These are phyloP conservation scores for Suhomyces chickasaworum DNA, from an alignment of 1,139 yeast species.

Conservation along the genomic window DNA sequence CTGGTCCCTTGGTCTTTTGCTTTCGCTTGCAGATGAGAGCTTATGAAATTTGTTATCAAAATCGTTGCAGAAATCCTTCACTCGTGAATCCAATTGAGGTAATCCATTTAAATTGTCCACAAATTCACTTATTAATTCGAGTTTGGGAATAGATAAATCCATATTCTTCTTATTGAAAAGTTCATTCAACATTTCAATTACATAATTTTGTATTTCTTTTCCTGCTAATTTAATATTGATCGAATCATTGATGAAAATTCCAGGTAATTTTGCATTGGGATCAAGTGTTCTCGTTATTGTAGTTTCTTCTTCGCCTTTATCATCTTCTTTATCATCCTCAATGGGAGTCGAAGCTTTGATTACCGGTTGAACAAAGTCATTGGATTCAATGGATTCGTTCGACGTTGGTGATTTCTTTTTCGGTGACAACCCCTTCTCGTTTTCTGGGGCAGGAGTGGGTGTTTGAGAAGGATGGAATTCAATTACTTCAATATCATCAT, in stretches of 20 bases:
- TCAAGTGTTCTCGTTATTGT: conserved; percentile 10
- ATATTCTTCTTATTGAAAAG: conserved; percentile 13
- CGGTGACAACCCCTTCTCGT: not conserved
- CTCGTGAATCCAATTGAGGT: conserved; percentile 5
- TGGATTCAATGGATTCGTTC: not conserved
- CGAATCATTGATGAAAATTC: conserved; percentile 8
- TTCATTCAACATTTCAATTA: conserved; percentile 13
- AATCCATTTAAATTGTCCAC: conserved; percentile 5
- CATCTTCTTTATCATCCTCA: too few relatives aligned
- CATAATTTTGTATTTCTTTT: conserved; percentile 1
- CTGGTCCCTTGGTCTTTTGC: conserved; percentile 14
- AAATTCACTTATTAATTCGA: conserved; percentile 4
- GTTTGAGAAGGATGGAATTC: conserved; percentile 11
- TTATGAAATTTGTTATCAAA: conserved; percentile 7
- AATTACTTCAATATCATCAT: conserved; percentile 20
- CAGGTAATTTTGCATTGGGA: conserved; percentile 12
- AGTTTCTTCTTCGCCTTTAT: not conserved
- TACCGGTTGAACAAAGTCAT: not conserved
- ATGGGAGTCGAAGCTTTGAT: not conserved
- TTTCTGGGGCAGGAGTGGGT: conserved; percentile 7
- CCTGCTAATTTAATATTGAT: conserved; percentile 9
- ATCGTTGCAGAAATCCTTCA: conserved; percentile 2
- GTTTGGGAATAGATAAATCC: conserved; percentile 8
- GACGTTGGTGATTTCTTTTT: not conserved
- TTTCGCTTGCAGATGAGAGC: conserved; percentile 1